Base-by-base conservation (phyloP, 441 rosid species). In the Adansonia grandidieri region DNA sequence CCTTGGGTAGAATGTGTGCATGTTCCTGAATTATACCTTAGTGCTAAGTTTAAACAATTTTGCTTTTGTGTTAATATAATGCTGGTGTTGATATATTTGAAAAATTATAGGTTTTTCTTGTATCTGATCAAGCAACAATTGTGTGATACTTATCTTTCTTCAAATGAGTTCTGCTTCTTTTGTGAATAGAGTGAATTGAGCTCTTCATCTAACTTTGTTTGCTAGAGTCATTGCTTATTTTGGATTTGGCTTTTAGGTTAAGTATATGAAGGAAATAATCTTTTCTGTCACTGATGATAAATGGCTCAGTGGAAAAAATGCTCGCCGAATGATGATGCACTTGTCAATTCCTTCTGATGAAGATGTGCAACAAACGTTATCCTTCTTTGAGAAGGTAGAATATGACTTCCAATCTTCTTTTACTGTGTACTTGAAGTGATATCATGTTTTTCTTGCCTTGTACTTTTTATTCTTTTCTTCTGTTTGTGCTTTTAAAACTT, bases 321-420 rank as follows among this genome's bases (percentile, higher is more conserved):
- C 93, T 44, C 87, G 92, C 3, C 80, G 86, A 24, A 89, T 96
- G 97, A 89, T 93, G 98, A 82, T 79, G 79, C 85, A 86, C 81
- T 87, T 96, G 79, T 91, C 98, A 10, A 88, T 92, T 73, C 86
- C 94, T 73, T 83, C 87, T 51, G 99, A 89, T 79, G 99, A 93
- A 69, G 97, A 92, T 85, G 84, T 96, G 78, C 97, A 96, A 62
- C 93, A 85, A 75, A 92, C 98, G 4, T 85, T 96, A 79, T 91
- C 98, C 71, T 87, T 92, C 77, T 96, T 96, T 20, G 98, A 96
- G 83, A 96, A 96, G 99, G 98, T 95, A 42, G 60, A 19, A 56
- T 42, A 9, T 62, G 22, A 64, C 37, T 77, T 22, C 20, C 20
- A 44, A 32, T 44, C 9, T 9, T 40, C 50, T 32, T 72, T 32